Conservation (phyloP, 1,284 basidiomycete genomes). For the Austroboletus novae-zelandiae region DNA sequence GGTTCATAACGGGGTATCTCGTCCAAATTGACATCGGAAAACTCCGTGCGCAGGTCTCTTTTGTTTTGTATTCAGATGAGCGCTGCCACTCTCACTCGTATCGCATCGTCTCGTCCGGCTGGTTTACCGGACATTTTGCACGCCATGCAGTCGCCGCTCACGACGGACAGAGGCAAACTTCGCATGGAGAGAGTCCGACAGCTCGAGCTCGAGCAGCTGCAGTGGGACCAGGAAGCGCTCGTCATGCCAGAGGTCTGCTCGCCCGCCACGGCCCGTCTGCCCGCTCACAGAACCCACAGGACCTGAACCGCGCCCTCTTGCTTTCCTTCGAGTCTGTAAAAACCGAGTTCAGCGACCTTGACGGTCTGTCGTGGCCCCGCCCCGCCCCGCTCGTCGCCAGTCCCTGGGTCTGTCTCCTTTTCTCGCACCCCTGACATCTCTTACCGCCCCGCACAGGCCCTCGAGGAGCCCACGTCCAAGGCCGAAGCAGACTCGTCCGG, state of each 20-base stretch:
- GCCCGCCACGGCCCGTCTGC: no score
- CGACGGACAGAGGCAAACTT: slow-evolving; percentile 23
- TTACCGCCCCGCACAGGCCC: slow-evolving; percentile 7
- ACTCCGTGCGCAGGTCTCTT: background rate
- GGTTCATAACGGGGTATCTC: background rate
- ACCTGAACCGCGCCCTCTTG: slow-evolving; percentile 39
- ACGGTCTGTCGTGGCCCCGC: slow-evolving; percentile 44
- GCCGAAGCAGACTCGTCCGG: slow-evolving; percentile 1
- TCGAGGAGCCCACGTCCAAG: slow-evolving; percentile 32
- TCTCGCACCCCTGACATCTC: background rate
- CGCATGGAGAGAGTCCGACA: slow-evolving; percentile 33
- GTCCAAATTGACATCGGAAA: slow-evolving; percentile 12
- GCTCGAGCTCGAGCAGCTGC: slow-evolving; percentile 46
- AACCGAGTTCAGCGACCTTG: slow-evolving; percentile 47
- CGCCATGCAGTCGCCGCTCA: slow-evolving; percentile 18
- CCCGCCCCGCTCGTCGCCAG: slow-evolving; percentile 21
- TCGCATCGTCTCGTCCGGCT: slow-evolving; percentile 1
- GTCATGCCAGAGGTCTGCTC: slow-evolving; percentile 46
- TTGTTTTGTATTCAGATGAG: background rate
- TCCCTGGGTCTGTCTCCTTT: slow-evolving; percentile 23
- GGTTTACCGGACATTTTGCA: background rate
- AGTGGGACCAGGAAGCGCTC: slow-evolving; percentile 48
- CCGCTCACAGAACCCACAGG: slow-evolving; percentile 28
- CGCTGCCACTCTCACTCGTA: background rate
- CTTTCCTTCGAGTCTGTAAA: slow-evolving; percentile 44